Conservation (phyloP, 306 rosid genomes). For the Senna siamea region DNA sequence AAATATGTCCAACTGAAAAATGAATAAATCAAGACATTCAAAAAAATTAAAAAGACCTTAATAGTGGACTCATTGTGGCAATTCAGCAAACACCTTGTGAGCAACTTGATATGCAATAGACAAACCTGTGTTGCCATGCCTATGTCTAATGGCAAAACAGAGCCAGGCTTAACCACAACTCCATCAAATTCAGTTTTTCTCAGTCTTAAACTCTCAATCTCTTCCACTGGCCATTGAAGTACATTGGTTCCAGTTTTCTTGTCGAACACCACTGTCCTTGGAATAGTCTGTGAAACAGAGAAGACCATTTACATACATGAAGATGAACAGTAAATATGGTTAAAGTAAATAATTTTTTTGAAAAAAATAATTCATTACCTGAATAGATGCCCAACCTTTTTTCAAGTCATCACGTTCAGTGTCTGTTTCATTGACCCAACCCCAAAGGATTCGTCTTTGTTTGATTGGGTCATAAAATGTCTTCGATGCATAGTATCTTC, state of each 20-base stretch:
- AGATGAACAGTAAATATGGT: too few species aligned
- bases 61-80: not conserved
- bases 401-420: slow-evolving; percentile 56
- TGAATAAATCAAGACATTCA: too few species aligned
- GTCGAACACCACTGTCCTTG: slow-evolving; percentile 77
- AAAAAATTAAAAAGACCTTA: too few species aligned
- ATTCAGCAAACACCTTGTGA: slow-evolving; percentile 18
- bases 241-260: slow-evolving; percentile 62
- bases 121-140: slow-evolving; percentile 84
- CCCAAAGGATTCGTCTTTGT: slow-evolving; percentile 69
- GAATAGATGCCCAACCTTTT: slow-evolving; percentile 90
- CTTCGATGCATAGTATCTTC: slow-evolving; percentile 88
- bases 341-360: too few species aligned
- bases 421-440: slow-evolving; percentile 88
- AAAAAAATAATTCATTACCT: slow-evolving; percentile 52
- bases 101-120: too few species aligned
- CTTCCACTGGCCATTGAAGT: slow-evolving; percentile 87
- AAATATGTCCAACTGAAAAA: slow-evolving; percentile 68
- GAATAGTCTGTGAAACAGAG: slow-evolving; percentile 55
- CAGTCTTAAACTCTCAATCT: slow-evolving; percentile 73
- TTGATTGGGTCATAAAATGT: slow-evolving; percentile 69
- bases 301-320: too few species aligned
- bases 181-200: slow-evolving; percentile 49
- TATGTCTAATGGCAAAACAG: slow-evolving; percentile 60
- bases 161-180: slow-evolving; percentile 63